Evolutionary conservation across 2,329 filamentous ascomycete genomes (phyloP).

Genomic region (Talaromyces sp.): DNA sequence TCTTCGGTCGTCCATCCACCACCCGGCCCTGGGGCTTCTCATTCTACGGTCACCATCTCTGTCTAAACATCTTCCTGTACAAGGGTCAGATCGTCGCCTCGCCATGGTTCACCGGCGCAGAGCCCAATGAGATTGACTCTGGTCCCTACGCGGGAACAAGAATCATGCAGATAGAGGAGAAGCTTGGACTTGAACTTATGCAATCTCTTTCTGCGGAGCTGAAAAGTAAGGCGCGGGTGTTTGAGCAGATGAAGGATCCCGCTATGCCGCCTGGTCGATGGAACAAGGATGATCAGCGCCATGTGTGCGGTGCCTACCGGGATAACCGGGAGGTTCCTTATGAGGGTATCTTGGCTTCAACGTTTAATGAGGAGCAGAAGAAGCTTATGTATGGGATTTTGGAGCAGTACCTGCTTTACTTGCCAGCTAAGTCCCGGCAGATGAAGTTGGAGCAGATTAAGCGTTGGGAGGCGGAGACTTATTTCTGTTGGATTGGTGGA

Average conservation of each 20-base stretch:
- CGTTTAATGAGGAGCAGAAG: slow-evolving; percentile 51
- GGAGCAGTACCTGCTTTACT: slow-evolving; percentile 68
- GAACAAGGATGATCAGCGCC: slow-evolving; percentile 80
- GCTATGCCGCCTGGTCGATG: slow-evolving; percentile 66
- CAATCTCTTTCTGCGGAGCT: slow-evolving; percentile 56
- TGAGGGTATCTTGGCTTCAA: slow-evolving; percentile 64
- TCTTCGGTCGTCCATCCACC: slow-evolving; percentile 66
- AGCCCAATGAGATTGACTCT: slow-evolving; percentile 73
- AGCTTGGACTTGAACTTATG: slow-evolving; percentile 69
- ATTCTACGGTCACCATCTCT: slow-evolving; percentile 79
- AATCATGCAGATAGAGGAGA: slow-evolving; percentile 68
- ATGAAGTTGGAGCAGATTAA: slow-evolving; percentile 59
- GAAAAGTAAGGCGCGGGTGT: slow-evolving; percentile 59
- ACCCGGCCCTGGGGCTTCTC: slow-evolving; percentile 69
- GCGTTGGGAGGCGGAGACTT: slow-evolving; percentile 67
- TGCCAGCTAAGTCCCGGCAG: slow-evolving; percentile 60
- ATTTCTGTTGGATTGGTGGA: slow-evolving; percentile 76
- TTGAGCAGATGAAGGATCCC: slow-evolving; percentile 63
- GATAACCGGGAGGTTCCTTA: slow-evolving; percentile 78
- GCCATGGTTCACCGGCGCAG: slow-evolving; percentile 78
- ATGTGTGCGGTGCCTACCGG: slow-evolving; percentile 75
- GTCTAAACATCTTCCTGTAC: slow-evolving; percentile 70
- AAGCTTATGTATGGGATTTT: slow-evolving; percentile 61
- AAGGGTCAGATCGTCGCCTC: slow-evolving; percentile 67
- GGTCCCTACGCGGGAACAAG: slow-evolving; percentile 65